Evolutionary conservation across 139 green algal species (phyloP), one percentile per base, ranked within the genome.

Genomic region (Dunaliella primolecta): DNA sequence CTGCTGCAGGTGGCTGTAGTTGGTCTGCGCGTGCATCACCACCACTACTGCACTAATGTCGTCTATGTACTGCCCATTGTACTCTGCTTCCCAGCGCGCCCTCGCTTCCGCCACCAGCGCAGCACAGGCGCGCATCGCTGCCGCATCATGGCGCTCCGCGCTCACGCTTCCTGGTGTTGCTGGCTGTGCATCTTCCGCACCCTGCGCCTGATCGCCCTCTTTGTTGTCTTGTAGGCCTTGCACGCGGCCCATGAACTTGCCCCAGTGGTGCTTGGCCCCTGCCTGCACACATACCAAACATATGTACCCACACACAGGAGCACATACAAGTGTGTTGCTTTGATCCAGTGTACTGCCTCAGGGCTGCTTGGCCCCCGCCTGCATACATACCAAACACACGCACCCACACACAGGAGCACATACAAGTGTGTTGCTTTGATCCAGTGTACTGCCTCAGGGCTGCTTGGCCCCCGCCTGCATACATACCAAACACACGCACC

Each of bases 61-160:
- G 57, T 92, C 89, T 31, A 92, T 85, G 83, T 92, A 92, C 23
- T 71, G 27, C 0, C 87, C 87, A 3, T 78, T 71, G 70, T 92
- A 89, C 81, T 88, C 78, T 25, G 78, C 55, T n/a, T 82, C 83
- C 89, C 89, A 92, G 0, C 84, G 82, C 23, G 55, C 31, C 24
- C 82, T 76, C 21, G 92, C 89, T 36, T 88, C 84, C 34, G 83
- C 83, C 11, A 93, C 92, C 72, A 96, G 83, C 21, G 85, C 82
- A 21, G 78, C 1, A 38, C 84, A 78, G 0, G 70, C 33, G 1
- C 79, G 82, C 24, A 88, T 86, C 1, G 75, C 77, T 1, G 83
- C 80, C 23, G 88, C 84, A 33, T 89, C 87, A 0, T 32, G 29
- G 32, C 32, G 71, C 46, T 64, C 25, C 37, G 25, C 11, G 20